phyloP scores from a whole-genome alignment of 768 basidiomycete genomes.

The Calocybe gangraenosa region DNA sequence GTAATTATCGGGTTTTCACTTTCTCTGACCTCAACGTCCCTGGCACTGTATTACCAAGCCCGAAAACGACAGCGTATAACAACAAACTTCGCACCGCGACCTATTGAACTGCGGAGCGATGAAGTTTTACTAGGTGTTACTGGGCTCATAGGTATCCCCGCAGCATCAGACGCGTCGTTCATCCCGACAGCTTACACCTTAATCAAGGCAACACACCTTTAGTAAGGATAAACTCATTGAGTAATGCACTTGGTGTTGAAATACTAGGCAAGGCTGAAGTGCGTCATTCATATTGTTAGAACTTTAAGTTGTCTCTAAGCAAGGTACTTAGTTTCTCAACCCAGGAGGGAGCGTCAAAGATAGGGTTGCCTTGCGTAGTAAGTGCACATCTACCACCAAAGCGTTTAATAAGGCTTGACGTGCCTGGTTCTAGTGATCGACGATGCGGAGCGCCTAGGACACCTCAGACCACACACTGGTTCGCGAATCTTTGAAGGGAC shows the following conservation, averaged over 20 bases:
- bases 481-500: slow-evolving; percentile 97
- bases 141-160: slow-evolving; percentile 74
- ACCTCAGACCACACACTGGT: slow-evolving; percentile 80
- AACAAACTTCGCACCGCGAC: slow-evolving; percentile 39
- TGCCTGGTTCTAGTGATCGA: slow-evolving; percentile 67
- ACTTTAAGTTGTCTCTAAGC: not conserved
- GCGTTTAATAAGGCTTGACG: not conserved
- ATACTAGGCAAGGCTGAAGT: slow-evolving; percentile 97
- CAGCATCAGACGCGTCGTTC: not conserved
- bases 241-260: slow-evolving; percentile 87
- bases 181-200: not conserved
- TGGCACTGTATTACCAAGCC: slow-evolving; percentile 49
- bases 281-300: slow-evolving; percentile 10
- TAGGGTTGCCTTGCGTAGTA: slow-evolving; percentile 90
- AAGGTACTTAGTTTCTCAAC: slow-evolving; percentile 71
- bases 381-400: slow-evolving; percentile 16
- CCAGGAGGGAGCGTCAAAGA: slow-evolving; percentile 98
- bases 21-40: slow-evolving; percentile 66
- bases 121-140: slow-evolving; percentile 79
- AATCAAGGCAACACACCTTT: slow-evolving; percentile 87
- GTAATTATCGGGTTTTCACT: slow-evolving; percentile 73
- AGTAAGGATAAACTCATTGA: slow-evolving; percentile 86
- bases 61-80: slow-evolving; percentile 43
- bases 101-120: slow-evolving; percentile 70
- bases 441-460: slow-evolving; percentile 82